Evolutionary conservation across 2,329 filamentous ascomycete species (phyloP), one percentile per base, ranked within the genome.

Genomic region (Diaporthe caulivora): DNA sequence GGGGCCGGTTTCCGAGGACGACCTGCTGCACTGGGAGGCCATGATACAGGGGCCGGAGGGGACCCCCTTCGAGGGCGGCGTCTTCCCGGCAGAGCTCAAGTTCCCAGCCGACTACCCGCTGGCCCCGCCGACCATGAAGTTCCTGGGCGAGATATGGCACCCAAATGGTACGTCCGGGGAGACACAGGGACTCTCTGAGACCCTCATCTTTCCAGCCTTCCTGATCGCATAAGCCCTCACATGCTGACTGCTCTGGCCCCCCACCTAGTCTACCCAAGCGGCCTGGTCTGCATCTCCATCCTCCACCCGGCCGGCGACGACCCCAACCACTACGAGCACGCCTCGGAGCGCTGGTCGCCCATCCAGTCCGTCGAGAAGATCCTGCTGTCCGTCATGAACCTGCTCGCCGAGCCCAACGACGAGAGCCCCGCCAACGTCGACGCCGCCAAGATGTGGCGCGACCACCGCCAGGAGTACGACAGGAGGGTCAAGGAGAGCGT

Each of bases 331-430:
- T 98, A 98, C 88, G 96, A 98, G 84, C 94, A 96, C 79, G 96
- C 97, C 10, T 95, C 93, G 1, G 97, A 98, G 86, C 92, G 96
- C 76, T 98, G 96, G 96, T 96, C 93, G 37, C 96, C 96, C 17
- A 98, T 98, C 76, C 97, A 98, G 86, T 97, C 93, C 74, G 96
- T 98, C 77, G 97, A 98, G 86, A 98, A 98, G 87, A 98, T 98
- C 78, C 87, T 98, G 78, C 95, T 98, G 73, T 95, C 92, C 62
- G 96, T 98, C 75, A 98, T 98, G 93, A 98, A 95, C 84, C 98
- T 98, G 95, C 90, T 98, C 58, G 95, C 95, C 1, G 95, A 98
- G 85, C 95, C 96, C 74, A 98, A 98, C 83, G 96, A 98, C 81
- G 96, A 98, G 88, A 97, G 93, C 77, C 96, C 96, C 0, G 96